Evolutionary conservation across 805 yeast genomes (phyloP), one percentile per base, ranked within the genome.

Genomic region (Metschnikowia arizonensis): DNA sequence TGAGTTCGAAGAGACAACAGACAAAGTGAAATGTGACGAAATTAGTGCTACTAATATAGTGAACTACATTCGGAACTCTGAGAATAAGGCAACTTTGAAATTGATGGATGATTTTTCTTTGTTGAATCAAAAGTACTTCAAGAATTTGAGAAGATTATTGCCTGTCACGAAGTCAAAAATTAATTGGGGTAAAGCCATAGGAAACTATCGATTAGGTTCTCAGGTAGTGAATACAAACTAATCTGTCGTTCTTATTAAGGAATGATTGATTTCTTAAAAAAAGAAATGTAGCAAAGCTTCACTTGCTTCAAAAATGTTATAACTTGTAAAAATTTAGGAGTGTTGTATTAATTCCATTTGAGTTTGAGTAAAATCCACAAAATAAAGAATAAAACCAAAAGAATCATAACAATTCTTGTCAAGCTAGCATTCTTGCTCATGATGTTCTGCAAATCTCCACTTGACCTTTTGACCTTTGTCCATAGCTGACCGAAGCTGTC

Each of bases 181-280:
- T 58, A 87, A 88, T 62, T 91, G 99, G 99, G 97, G 96, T 25
- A 86, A 80, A 59, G 88, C 97, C 9, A 87, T 88, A 55, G 95
- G 95, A 14, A 86, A 83, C 61, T 90, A 90, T 67, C 79, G 88
- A 58, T 71, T 91, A 35, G 98, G 98, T 14, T 82, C 81, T 52
- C 90, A 85, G 60, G 89, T 83, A 28, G 83, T 69, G 17, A 65
- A 69, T 49, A 61, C 63, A 46, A 48, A 50, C 44, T 50, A n/a
- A 9, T 12, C 11, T 19, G 15, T 33, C 29, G 7, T 15, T 34
- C 14, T n/a, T 34, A 9, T 23, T 14, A 14, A 15, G 14, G 7
- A 21, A 18, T n/a, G 15, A 21, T 19, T 19, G 36, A 8, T 19
- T 33, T 21, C 5, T 18, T 12, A 33, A 12, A 21, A n/a, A 19